Evolutionary conservation across 2,329 filamentous ascomycete genomes (phyloP).

Genomic region (Trichoderma sp.): DNA sequence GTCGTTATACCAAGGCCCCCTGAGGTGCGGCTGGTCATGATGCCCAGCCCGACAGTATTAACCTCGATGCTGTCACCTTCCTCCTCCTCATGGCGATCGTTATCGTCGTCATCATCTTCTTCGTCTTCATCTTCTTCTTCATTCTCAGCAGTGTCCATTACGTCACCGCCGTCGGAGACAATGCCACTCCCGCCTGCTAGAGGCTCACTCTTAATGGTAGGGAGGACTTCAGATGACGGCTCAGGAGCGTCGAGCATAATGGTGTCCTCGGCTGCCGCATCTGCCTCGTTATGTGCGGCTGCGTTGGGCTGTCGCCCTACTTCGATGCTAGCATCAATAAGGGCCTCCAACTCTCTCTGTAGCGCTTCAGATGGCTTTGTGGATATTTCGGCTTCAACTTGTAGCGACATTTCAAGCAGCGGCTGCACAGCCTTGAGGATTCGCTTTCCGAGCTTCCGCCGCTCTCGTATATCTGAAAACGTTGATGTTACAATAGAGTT

Average conservation of each 20-base stretch:
- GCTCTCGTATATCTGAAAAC: constrained; percentile 73
- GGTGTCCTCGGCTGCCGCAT: constrained; percentile 46
- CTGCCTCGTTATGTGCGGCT: constrained; percentile 40
- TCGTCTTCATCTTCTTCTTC: constrained; percentile 47
- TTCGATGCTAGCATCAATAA: constrained; percentile 69
- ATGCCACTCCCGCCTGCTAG: not conserved
- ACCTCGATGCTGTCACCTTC: constrained; percentile 49
- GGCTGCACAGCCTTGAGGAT: constrained; percentile 84
- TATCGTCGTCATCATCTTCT: constrained; percentile 40
- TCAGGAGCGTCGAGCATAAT: constrained; percentile 54
- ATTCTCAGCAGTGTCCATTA: constrained; percentile 39
- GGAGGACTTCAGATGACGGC: constrained; percentile 49
- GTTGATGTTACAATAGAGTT: constrained; percentile 53
- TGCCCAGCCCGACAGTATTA: constrained; percentile 44
- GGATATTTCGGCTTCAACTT: constrained; percentile 79
- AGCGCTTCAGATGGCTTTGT: constrained; percentile 69
- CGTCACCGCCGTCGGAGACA: constrained; percentile 35
- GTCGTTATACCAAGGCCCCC: constrained; percentile 25
- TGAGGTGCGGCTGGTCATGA: constrained; percentile 26
- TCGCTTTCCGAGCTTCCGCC: constrained; percentile 81
- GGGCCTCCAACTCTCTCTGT: constrained; percentile 70
- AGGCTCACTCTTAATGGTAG: constrained; percentile 35
- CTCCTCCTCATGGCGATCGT: constrained; percentile 38
- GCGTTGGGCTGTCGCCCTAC: constrained; percentile 46
- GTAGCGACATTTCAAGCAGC: constrained; percentile 71